Evolutionary conservation across 345 rosid genomes (phyloP), one percentile per base, ranked within the genome.

Genomic region (Euphorbia lathyris): DNA sequence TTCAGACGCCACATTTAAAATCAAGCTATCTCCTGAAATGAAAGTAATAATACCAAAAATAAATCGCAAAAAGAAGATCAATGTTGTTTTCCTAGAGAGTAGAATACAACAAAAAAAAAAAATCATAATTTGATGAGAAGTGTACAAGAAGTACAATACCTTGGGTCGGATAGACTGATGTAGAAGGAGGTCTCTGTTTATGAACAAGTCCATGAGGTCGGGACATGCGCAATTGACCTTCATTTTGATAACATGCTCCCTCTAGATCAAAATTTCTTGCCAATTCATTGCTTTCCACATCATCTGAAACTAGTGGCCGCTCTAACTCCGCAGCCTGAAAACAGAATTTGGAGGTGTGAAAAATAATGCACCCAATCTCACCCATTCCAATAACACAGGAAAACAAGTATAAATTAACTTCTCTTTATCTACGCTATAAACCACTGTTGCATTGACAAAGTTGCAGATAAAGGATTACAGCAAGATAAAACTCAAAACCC

Each of bases 291-390:
- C 77, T 78, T 79, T 84, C 79, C 8, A 50, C 89, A 62, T 75
- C 77, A 76, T 87, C 88, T 14, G 88, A 75, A 34, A 92, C 72
- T 74, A 95, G 94, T 27, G 96, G 94, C 74, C 92, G 81, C 70
- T 88, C 93, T 71, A 90, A 78, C 52, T 87, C 97, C 51, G 76
- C 90, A 20, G 65, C 79, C 96, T 91, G 66, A 40, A 72, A 72
- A 71, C 19, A 10, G 50, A 32, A 13, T 68, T 62, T 66, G 40
- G 20, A 63, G 62, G 71, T 65, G 66, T 55, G 11, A 75, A 16
- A 75, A 61, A 52, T 25, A 66, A 25, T 12, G 14, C 5, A 48
- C 38, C 63, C 20, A 14, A 19, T 22, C 5, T 5, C n/a, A 58
- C 29, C 9, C 42, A 69, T 19, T 16, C 66, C 40, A 23, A 9